Conservation (phyloP, 179 eudicot genomes). For the Drosera spatulata region DNA sequence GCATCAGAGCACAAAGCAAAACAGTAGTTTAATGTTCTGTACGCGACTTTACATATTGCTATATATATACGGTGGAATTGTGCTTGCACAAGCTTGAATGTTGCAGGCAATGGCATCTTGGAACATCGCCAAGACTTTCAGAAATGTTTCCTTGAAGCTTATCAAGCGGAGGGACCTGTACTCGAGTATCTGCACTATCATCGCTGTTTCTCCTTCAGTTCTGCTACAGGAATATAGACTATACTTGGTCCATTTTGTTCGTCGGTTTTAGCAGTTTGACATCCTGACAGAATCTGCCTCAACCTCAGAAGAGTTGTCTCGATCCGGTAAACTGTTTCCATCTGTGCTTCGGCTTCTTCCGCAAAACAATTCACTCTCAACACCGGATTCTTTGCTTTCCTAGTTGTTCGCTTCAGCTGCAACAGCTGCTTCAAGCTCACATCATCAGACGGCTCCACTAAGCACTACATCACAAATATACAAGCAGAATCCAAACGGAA, state of each 20-base stretch:
- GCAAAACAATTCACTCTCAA: conserved; percentile 8
- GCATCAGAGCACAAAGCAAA: no score
- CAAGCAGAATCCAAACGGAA: background rate
- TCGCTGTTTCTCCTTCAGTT: conserved; percentile 56
- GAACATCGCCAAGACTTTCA: no score
- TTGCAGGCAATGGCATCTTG: no score
- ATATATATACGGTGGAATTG: no score
- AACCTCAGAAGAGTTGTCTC: conserved; percentile 47
- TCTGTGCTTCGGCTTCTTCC: conserved; percentile 40
- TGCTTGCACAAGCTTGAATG: no score
- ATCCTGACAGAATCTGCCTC: conserved; percentile 28
- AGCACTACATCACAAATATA: background rate
- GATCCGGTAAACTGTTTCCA: conserved; percentile 50
- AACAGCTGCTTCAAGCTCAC: conserved; percentile 45
- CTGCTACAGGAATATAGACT: conserved; percentile 56
- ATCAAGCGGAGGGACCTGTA: no score
- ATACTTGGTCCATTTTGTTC: conserved; percentile 15
- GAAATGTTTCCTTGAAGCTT: no score
- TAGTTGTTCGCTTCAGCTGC: conserved; percentile 22
- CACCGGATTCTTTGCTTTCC: conserved; percentile 12
- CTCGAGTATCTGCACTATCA: background rate
- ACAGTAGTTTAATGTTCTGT: no score
- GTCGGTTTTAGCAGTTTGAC: conserved; percentile 15
- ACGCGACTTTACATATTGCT: no score
- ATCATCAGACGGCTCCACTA: conserved; percentile 37